Evolutionary conservation across 2,329 filamentous ascomycete genomes (phyloP).

Genomic region (Epichloe gansuensis): DNA sequence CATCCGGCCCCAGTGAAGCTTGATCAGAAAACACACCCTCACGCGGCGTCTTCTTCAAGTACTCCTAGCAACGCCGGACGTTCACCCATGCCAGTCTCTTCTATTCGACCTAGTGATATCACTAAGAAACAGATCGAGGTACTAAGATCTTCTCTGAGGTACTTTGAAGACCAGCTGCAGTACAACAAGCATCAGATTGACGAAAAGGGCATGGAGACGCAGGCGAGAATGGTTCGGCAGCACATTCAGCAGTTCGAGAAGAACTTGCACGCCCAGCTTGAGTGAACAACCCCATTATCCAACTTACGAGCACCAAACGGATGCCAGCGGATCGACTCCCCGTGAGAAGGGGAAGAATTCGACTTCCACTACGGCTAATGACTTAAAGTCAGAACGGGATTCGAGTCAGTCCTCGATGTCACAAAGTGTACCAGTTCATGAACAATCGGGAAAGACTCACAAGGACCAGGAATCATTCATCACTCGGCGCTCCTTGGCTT

Average conservation of each 20-base stretch:
- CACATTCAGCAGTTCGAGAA: slow-evolving; percentile 39
- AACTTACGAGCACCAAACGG: slow-evolving; percentile 18
- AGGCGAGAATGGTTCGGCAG: slow-evolving; percentile 28
- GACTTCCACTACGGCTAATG: slow-evolving; percentile 8
- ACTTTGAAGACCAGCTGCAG: slow-evolving; percentile 44
- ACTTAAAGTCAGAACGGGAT: slow-evolving; percentile 7
- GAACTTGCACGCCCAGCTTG: slow-evolving; percentile 31
- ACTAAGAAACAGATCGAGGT: slow-evolving; percentile 44
- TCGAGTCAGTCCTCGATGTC: slow-evolving; percentile 8
- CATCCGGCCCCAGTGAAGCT: slow-evolving; percentile 14
- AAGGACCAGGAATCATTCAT: slow-evolving; percentile 7
- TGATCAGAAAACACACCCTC: slow-evolving; percentile 9
- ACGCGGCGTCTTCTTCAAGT: slow-evolving; percentile 10
- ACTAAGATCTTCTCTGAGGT: slow-evolving; percentile 40
- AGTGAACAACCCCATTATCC: slow-evolving; percentile 33
- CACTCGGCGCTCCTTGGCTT: slow-evolving; percentile 11
- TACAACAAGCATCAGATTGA: slow-evolving; percentile 54
- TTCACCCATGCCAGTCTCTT: slow-evolving; percentile 37
- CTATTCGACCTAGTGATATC: slow-evolving; percentile 48
- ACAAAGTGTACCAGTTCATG: slow-evolving; percentile 8
- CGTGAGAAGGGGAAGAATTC: slow-evolving; percentile 7
- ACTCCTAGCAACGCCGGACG: slow-evolving; percentile 6
- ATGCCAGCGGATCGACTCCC: slow-evolving; percentile 10
- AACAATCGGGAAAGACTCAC: slow-evolving; percentile 5
- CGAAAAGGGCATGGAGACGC: slow-evolving; percentile 35